These are phyloP conservation scores for Macrolepiota fuliginosa DNA, from an alignment of 768 basidiomycete genomes.

Conservation along the genomic window DNA sequence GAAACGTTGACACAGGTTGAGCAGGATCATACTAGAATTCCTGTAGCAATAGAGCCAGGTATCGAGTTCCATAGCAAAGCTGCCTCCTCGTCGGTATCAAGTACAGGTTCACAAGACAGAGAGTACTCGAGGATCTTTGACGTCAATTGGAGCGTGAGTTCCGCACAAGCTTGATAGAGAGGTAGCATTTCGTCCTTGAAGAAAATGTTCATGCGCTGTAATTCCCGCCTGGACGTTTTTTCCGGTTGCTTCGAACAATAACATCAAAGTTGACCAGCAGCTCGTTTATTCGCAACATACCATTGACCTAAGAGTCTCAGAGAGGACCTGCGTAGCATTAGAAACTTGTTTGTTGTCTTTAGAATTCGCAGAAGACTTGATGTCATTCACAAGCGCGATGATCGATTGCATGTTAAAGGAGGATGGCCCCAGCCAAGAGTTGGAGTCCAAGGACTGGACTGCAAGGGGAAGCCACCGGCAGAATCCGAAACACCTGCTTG, in stretches of 20 bases:
- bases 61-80: not conserved
- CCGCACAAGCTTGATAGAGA: conserved; percentile 1
- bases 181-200: not conserved
- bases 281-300: not conserved
- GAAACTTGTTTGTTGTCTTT: not conserved
- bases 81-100: not conserved
- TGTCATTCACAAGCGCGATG: not conserved
- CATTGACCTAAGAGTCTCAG: not conserved
- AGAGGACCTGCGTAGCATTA: not conserved
- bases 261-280: not conserved
- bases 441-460: too few species aligned
- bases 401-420: conserved; percentile 2
- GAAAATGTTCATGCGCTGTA: not conserved
- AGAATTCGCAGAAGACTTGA: not conserved
- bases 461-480: too few species aligned
- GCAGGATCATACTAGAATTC: conserved; percentile 24
- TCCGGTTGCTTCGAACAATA: conserved; percentile 6
- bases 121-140: not conserved
- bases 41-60: conserved; percentile 14
- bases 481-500: too few species aligned
- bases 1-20: not conserved
- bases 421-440: not conserved
- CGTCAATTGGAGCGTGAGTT: conserved; percentile 1
- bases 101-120: not conserved
- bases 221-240: not conserved